Conservation (phyloP, 371 early-diverging fungal species). For the Dichotomocladium elegans region DNA sequence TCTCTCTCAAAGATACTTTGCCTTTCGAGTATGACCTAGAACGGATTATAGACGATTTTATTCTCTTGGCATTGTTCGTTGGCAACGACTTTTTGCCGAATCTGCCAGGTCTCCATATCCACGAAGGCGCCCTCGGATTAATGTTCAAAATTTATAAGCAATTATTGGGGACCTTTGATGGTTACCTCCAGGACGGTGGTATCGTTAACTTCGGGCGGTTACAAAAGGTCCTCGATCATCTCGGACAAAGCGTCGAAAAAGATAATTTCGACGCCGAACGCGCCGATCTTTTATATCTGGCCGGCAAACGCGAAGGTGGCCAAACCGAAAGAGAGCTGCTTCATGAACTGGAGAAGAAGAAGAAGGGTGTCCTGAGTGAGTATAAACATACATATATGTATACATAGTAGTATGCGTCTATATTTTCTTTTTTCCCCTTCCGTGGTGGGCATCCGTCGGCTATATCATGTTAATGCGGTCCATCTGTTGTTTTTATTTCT, state of each 20-base stretch:
- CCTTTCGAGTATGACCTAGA: slow-evolving; percentile 80
- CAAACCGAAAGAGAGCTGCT: slow-evolving; percentile 37
- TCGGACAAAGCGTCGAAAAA: slow-evolving; percentile 58
- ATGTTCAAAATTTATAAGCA: slow-evolving; percentile 86
- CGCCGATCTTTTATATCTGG: slow-evolving; percentile 56
- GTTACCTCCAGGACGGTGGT: slow-evolving; percentile 88
- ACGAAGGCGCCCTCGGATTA: slow-evolving; percentile 86
- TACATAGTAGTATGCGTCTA: background rate
- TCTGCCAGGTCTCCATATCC: slow-evolving; percentile 92
- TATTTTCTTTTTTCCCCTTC: too few relatives aligned
- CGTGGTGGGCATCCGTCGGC: too few relatives aligned
- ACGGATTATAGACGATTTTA: slow-evolving; percentile 95
- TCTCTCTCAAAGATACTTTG: slow-evolving; percentile 40
- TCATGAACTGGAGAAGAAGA: slow-evolving; percentile 44
- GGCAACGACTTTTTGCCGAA: slow-evolving; percentile 99
- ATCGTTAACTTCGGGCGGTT: slow-evolving; percentile 60
- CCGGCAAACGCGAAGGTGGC: slow-evolving; percentile 51
- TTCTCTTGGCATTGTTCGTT: slow-evolving; percentile 90
- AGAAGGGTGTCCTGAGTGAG: slow-evolving; percentile 17
- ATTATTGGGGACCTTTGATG: slow-evolving; percentile 64
- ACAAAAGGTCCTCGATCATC: slow-evolving; percentile 58
- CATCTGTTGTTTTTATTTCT: background rate
- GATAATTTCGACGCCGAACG: slow-evolving; percentile 65
- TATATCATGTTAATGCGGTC: too few relatives aligned
- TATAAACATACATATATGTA: background rate